Base-by-base conservation (phyloP, 2,329 filamentous ascomycete genomes). In the Thelonectria discophora region DNA sequence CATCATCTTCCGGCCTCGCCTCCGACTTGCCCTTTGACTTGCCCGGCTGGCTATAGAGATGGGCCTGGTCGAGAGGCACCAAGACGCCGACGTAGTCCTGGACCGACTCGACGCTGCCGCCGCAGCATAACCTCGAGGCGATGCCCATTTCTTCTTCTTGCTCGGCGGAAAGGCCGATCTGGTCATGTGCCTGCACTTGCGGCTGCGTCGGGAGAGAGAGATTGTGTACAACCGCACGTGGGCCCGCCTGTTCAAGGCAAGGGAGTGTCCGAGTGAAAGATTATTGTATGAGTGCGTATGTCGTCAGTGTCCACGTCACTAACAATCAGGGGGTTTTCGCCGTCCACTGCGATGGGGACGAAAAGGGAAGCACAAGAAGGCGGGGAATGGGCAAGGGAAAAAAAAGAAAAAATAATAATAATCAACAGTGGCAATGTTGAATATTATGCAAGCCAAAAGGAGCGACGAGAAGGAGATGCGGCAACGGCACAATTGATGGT, bases 1-100 rank as follows among this genome's bases (percentile, higher is more conserved):
- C 78, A 54, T 78, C 75, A 34, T 78, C 76, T 5, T 77, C 77
- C 12, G 51, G 77, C 75, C 60, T 83, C 80, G 58, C 80, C 81
- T 62, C 81, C 80, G 55, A 76, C 74, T 43, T 75, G 75, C 6
- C 74, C 75, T 7, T 83, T 81, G 10, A 77, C 55, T 83, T 78
- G 17, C 82, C 81, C 13, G 82, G 81, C 66, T 86, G 80, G 69
- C 83, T 85, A 72, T 87, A 81, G 46, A 83, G 77, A 72, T 87
- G 84, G 0, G 85, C 85, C 66, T 86, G 78, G 17, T 84, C 81
- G 1, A 87, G 78, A 20, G 84, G 79, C 11, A 87, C 74, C 17
- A 86, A 70, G 34, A 86, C 83, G 65, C 81, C 81, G 21, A 77
- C 65, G 66, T 86, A 86, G 73, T 84, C 76, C 62, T 82, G 73